Evolutionary conservation across 768 basidiomycete genomes (phyloP), one percentile per base, ranked within the genome.

Genomic region (Floccularia luteovirens): DNA sequence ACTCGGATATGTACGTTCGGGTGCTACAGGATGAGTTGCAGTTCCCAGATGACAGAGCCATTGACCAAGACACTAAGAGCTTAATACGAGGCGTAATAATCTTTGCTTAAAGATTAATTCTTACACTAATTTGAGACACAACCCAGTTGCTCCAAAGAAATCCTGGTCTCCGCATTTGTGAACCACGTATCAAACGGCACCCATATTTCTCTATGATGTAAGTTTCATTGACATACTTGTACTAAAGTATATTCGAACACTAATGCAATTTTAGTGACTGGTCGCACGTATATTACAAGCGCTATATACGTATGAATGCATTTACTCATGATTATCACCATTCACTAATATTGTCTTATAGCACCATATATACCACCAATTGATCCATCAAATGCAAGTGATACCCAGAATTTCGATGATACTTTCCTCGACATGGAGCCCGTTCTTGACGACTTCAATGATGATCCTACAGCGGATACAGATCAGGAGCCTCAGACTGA

Each of bases 371-470:
- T 91, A 54, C 90, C 90, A 12, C 85, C 85, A 22, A 89, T 91
- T 55, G 89, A 93, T 57, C 85, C 88, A 16, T 77, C 77, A 31
- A 90, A 94, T 62, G 92, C 92, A 45, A 81, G 82, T 52, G 96
- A 99, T 74, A 93, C 90, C 48, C 89, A 90, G 59, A 97, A 98
- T 63, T 99, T 98, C 60, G 94, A 98, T 60, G 89, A 93, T 46
- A 82, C 89, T 28, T 98, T 96, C 78, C 74, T 98, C 43, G 88
- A 88, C 55, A 94, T 98, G 88, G 83, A 86, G 48, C 90, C 92
- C 17, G 82, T 88, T 35, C 78, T 98, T 45, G 87, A 92, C 47
- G 84, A 86, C 38, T 72, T 70, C 44, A 71, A 75, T 50, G 82
- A 81, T 31, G 69, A 74, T 2, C 41, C 31, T 35, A 70, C 72